These are phyloP conservation scores for Raphidocelis subcapitata DNA, from an alignment of 139 green algal species.

Conservation along the genomic window DNA sequence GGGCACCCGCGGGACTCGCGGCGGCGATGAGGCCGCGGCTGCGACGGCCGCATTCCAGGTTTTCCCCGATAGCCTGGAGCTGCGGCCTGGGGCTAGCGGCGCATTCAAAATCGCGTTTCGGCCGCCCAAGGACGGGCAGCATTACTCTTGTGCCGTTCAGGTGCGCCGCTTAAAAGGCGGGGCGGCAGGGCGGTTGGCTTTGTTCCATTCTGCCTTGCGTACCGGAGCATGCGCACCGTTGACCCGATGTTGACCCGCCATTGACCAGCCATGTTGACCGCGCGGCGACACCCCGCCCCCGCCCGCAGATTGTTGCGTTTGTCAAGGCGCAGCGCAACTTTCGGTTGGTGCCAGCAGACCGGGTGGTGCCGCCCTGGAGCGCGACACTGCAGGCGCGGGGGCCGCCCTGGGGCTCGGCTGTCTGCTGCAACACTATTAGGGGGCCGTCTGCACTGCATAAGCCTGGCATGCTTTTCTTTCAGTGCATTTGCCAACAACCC, in stretches of 20 bases:
- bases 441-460: neutral
- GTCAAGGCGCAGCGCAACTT: slow-evolving; percentile 70
- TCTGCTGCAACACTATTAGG: neutral
- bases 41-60: too few species aligned
- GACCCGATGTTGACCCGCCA: too few species aligned
- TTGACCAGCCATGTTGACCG: too few species aligned
- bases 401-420: neutral
- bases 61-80: slow-evolving; percentile 61
- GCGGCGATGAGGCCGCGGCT: too few species aligned
- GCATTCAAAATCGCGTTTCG: slow-evolving; percentile 65
- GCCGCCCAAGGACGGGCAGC: slow-evolving; percentile 45
- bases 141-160: slow-evolving; percentile 43
- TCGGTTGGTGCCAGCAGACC: slow-evolving; percentile 53
- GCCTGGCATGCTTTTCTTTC: neutral
- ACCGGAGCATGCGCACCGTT: too few species aligned
- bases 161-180: slow-evolving; percentile 11
- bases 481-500: neutral
- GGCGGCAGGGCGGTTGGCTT: too few species aligned
- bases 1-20: too few species aligned
- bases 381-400: slow-evolving; percentile 25
- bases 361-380: slow-evolving; percentile 53
- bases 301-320: slow-evolving; percentile 36
- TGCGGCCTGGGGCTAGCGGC: slow-evolving; percentile 40
- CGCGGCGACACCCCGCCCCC: slow-evolving; percentile 30
- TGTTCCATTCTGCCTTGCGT: too few species aligned